Evolutionary conservation across 2,329 filamentous ascomycete genomes (phyloP), one percentile per base, ranked within the genome.

Genomic region (Alternaria viburni): DNA sequence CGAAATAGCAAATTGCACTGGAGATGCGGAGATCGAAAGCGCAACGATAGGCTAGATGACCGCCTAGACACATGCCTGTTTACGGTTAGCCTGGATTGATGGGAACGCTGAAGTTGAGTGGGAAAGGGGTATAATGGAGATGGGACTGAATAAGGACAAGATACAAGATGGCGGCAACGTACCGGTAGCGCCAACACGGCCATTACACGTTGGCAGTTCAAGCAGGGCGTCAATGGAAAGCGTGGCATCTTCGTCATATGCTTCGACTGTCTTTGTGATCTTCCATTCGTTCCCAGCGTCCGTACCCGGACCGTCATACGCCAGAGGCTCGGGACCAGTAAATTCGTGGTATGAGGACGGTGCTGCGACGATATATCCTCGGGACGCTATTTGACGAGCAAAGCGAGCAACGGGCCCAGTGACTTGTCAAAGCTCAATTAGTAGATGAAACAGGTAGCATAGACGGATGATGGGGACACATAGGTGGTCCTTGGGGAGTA

Each of bases 321-420:
- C 88, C 44, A 97, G 84, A 11, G 94, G 84, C 74, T 95, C 92
- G 0, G 93, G 92, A 5, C 91, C 91, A 1, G 90, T 93, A 81
- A 97, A 97, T 80, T 97, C 94, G 78, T 97, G 94, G 81, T 97
- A 97, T 30, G 90, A 94, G 36, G 92, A 96, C 0, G 93, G 93
- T 0, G 93, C 93, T 10, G 92, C 94, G 69, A 95, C 93, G 70
- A 97, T 96, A 83, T 96, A 97, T 74, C 94, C 95, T 69, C 97
- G 92, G 3, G 93, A 91, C 43, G 93, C 92, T 73, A 97, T 97
- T 79, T 97, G 93, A 64, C 94, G 89, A 55, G 93, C 93, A 75
- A 97, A 97, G 57, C 95, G 90, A 64, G 91, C 87, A 25, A 97
- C 94, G 2, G 94, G 94, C 2, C 94, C 94, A 62, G 94, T 97